Base-by-base conservation (phyloP, 345 rosid species). In the Murraya koenigii region DNA sequence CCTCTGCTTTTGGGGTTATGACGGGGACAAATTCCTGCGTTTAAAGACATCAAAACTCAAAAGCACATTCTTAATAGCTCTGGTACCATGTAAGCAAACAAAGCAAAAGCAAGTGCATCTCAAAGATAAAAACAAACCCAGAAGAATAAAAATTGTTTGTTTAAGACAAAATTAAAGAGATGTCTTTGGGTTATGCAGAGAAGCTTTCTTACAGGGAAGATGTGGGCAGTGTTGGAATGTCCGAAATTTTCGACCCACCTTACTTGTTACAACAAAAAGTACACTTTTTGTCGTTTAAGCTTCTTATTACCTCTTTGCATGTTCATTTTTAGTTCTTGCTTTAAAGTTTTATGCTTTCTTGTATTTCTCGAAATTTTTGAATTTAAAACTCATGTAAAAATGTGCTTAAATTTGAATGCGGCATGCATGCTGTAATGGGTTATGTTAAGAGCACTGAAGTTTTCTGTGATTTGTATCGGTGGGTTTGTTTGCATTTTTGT, bases 141-240 rank as follows among this genome's bases (percentile, higher is more conserved):
- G 49, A 14, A 44, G 49, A 44, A 11, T 14, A 44, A 41, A 11
- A 44, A 3, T 44, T 11, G 49, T 0, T 44, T 44, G 49, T 11
- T 44, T 13, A 3, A 44, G 17, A 44, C 4, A 44, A 44, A 44
- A 2, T 11, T 44, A 44, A 44, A 66, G 64, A 80, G 79, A 96
- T 96, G 99, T 94, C 99, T 83, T 87, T 96, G 78, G 99, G 99
- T 75, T 96, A 94, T 82, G 99, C 99, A 10, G 97, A 96, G 90
- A 96, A 94, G 92, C 89, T 96, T 49, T 96, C 99, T n/a, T 92
- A 75, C 90, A 92, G 91, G 20, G 98, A 96, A 82, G 99, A 94
- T 85, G 99, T 96, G 82, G 98, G 99, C 78, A 89, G 87, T 33
- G 98, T 96, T 71, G 99, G 99, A 80, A 96, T 94, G 98, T 75